Conservation (phyloP, 1,139 yeast species). For the Geotrichum armillariae region DNA sequence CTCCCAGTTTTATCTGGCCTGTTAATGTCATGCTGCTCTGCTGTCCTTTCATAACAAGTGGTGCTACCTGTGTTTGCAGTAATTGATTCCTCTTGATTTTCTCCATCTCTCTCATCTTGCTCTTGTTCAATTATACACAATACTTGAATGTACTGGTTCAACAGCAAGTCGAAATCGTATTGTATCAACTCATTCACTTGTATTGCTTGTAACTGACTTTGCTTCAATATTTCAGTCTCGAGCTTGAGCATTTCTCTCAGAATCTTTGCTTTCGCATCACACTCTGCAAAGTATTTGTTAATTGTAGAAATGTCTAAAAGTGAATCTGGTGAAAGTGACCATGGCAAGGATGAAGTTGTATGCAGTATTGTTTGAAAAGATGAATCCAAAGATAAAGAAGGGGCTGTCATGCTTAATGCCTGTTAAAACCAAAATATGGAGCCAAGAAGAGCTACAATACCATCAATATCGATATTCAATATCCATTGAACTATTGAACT, state of each 20-base stretch:
- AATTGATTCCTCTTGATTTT: not conserved
- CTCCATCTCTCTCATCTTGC: not conserved
- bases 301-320: not conserved
- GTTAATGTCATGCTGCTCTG: not conserved
- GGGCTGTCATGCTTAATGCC: too few relatives aligned
- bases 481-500: too few relatives aligned
- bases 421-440: too few relatives aligned
- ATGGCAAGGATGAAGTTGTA: not conserved
- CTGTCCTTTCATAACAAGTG: not conserved
- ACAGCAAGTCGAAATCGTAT: not conserved
- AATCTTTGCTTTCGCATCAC: not conserved
- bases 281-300: not conserved
- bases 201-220: not conserved
- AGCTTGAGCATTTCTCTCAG: not conserved
- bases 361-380: too few relatives aligned
- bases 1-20: not conserved
- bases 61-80: not conserved
- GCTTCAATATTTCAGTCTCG: not conserved
- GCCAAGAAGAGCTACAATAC: too few relatives aligned
- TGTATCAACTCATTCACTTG: not conserved
- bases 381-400: too few relatives aligned
- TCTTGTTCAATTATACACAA: not conserved
- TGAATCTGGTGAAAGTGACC: too few relatives aligned
- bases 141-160: not conserved
- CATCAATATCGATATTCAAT: too few relatives aligned